phyloP scores from a whole-genome alignment of 169 alveolate genomes.

The Eimeria sp. region DNA sequence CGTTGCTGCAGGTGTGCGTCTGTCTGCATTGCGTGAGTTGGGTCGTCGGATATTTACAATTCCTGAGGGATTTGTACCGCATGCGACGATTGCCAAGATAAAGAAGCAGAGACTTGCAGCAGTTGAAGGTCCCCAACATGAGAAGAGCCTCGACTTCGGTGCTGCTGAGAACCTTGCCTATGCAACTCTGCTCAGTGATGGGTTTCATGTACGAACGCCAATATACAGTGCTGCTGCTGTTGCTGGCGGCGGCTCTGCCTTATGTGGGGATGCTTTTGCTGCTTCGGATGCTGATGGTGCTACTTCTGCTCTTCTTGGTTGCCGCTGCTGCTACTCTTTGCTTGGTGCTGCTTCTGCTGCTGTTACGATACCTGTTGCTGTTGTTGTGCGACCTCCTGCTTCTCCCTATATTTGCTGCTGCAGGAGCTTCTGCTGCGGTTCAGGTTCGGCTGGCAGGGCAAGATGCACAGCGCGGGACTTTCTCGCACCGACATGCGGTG shows the following conservation, averaged over 20 bases:
- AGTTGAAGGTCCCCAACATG: constrained; percentile 89
- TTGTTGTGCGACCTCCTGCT: too few species aligned
- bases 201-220: constrained; percentile 87
- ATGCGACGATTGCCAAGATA: constrained; percentile 93
- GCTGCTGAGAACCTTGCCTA: constrained; percentile 97
- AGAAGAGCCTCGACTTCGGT: constrained; percentile 94
- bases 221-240: not conserved
- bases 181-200: constrained; percentile 96
- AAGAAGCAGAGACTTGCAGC: constrained; percentile 93
- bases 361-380: not conserved
- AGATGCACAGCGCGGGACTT: constrained; percentile 98
- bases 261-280: too few species aligned
- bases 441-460: constrained; percentile 96
- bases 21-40: constrained; percentile 89
- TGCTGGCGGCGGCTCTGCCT: too few species aligned
- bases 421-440: not conserved
- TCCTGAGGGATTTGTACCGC: constrained; percentile 94
- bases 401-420: not conserved
- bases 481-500: constrained; percentile 97
- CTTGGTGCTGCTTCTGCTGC: not conserved
- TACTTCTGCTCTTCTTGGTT: too few species aligned
- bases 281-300: too few species aligned
- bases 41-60: constrained; percentile 92
- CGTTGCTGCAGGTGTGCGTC: constrained; percentile 88
- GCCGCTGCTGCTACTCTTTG: too few species aligned